Evolutionary conservation across 768 basidiomycete genomes (phyloP), one percentile per base, ranked within the genome.

Genomic region (Favolaschia claudopus): DNA sequence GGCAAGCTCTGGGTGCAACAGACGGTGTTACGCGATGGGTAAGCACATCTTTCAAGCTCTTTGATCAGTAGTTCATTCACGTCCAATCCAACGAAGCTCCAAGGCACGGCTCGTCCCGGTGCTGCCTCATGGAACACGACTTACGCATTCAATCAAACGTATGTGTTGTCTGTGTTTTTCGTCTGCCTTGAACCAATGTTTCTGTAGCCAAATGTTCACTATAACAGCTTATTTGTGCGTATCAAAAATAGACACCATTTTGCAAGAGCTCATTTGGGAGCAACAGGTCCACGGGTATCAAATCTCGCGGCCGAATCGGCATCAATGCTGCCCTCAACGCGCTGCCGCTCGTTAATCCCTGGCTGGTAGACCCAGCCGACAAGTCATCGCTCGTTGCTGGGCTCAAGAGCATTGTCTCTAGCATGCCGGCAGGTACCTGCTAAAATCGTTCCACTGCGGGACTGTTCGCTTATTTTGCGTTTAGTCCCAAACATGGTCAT

Each of bases 81-180:
- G n/a, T 31, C 9, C 2, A 19, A n/a, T n/a, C n/a, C n/a, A n/a
- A n/a, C n/a, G n/a, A 58, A 77, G 77, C 61, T 76, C 34, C 78
- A 80, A 74, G 79, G 79, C 43, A 80, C 79, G 15, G 78, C 76
- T 10, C 77, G 78, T 24, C 79, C 79, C n/a, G 79, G 79, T 12
- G 76, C 75, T 17, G 73, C 74, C 3, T 61, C 60, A 2, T 58
- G 73, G 31, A 72, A 68, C 54, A 76, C 75, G 22, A 60, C 60
- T 0, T 63, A 69, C 31, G 59, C 77, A 2, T 80, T 71, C 65
- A 78, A 80, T 50, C 62, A 14, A 32, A 64, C 45, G 62, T 59
- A 17, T 17, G 57, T 42, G 10, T 9, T 25, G 17, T 5, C 32
- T 40, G 39, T 40, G 9, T n/a, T n/a, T n/a, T n/a, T n/a, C n/a